Percentiles rank a stretch among this genome's conserved stretches.
These are phyloP conservation scores for Botrytis deweyae DNA, from an alignment of 2,329 filamentous ascomycete species.

Conservation along the genomic window DNA sequence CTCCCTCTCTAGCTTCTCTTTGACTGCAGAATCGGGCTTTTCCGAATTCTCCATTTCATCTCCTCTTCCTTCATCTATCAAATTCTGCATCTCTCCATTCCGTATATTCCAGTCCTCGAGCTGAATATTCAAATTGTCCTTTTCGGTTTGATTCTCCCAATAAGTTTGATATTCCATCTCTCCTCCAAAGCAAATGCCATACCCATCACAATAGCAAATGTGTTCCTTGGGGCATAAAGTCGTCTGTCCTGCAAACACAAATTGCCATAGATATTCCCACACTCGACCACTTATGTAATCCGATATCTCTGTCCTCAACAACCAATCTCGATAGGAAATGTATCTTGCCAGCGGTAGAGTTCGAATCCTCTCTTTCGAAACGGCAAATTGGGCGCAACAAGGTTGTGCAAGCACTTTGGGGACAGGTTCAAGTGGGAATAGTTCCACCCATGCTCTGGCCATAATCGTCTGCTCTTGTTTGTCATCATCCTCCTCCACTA, in stretches of 20 bases:
- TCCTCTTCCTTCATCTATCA: conserved; percentile 7
- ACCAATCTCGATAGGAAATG: conserved; percentile 56
- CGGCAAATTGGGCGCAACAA: conserved; percentile 67
- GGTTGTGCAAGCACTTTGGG: conserved; percentile 51
- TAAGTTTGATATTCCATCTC: conserved; percentile 29
- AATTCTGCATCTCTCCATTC: not conserved
- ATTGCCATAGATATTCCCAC: conserved; percentile 66
- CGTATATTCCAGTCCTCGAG: conserved; percentile 3
- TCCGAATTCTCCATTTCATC: not conserved
- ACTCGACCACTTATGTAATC: conserved; percentile 58
- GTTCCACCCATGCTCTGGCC: conserved; percentile 41
- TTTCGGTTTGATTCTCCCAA: conserved; percentile 10
- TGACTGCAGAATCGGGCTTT: conserved; percentile 23
- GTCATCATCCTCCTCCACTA: conserved; percentile 14
- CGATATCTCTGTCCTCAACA: conserved; percentile 53
- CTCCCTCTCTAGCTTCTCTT: conserved; percentile 24
- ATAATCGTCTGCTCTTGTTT: conserved; percentile 24
- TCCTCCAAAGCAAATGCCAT: conserved; percentile 38
- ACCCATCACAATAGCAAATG: conserved; percentile 39
- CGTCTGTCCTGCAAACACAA: conserved; percentile 57
- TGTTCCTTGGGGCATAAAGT: conserved; percentile 34
- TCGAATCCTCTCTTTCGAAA: conserved; percentile 53
- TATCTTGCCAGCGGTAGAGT: conserved; percentile 53
- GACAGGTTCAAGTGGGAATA: conserved; percentile 37
- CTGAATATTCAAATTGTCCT: not conserved